These are phyloP conservation scores for Chloranthus sessilifolius DNA, from an alignment of 164 flowering plant genomes.

Conservation along the genomic window DNA sequence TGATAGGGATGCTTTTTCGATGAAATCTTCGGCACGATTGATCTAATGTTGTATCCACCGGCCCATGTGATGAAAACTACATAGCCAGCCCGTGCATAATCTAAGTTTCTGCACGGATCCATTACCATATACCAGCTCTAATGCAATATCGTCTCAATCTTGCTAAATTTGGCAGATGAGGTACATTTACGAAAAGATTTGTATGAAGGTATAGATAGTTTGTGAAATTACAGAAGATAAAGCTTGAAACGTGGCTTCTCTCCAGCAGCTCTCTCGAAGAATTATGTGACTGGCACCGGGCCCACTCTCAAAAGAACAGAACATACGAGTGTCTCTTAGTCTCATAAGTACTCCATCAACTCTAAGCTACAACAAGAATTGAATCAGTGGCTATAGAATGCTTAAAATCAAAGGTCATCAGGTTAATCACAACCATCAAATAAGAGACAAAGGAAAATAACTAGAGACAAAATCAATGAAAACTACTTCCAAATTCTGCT, in stretches of 20 bases:
- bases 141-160: too few species aligned
- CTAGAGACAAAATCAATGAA: neutral
- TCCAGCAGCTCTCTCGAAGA: conserved; percentile 91
- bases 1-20: too few species aligned
- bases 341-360: conserved; percentile 98
- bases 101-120: neutral
- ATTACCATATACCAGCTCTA: too few species aligned
- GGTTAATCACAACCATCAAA: too few species aligned
- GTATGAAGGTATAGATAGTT: too few species aligned
- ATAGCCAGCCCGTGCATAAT: neutral
- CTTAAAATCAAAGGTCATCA: too few species aligned
- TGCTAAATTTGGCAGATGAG: too few species aligned
- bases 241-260: conserved; percentile 75
- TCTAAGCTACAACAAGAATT: conserved; percentile 58
- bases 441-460: too few species aligned
- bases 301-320: conserved; percentile 49
- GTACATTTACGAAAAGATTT: neutral
- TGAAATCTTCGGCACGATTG: too few species aligned
- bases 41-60: too few species aligned
- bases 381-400: conserved; percentile 6
- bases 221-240: conserved; percentile 56
- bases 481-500: neutral
- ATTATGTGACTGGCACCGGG: conserved; percentile 29
- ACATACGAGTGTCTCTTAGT: conserved; percentile 85
- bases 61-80: too few species aligned